phyloP scores from a whole-genome alignment of 2,329 filamentous ascomycete species.

The Diplodia sapinea region DNA sequence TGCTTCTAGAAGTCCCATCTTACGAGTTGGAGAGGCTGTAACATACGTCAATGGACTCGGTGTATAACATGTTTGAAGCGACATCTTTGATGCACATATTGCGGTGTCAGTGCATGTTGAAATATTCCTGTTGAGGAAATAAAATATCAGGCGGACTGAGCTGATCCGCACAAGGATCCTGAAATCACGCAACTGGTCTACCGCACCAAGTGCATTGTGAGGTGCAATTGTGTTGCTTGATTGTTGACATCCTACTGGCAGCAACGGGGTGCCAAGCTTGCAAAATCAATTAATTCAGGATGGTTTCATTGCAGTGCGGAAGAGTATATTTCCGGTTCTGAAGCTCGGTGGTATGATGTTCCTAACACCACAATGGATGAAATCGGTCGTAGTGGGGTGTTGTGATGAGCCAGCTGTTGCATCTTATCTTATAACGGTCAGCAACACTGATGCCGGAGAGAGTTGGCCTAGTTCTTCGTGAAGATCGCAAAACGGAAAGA shows the following conservation, averaged over 20 bases:
- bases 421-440: background rate
- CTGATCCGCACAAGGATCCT: background rate
- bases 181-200: background rate
- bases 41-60: conserved; percentile 8
- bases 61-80: background rate
- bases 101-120: background rate
- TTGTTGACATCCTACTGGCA: background rate
- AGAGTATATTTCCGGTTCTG: background rate
- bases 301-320: background rate
- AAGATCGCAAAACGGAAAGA: background rate
- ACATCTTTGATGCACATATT: background rate
- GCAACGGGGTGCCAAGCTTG: background rate
- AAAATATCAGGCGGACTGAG: background rate
- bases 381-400: background rate
- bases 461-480: background rate
- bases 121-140: background rate
- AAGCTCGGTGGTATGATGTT: background rate
- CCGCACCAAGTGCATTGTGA: background rate
- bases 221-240: background rate
- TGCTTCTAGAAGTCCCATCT: conserved; percentile 1
- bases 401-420: background rate
- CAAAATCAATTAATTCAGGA: background rate
- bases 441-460: background rate
- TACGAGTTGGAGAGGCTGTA: conserved; percentile 18
- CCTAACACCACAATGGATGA: background rate